Evolutionary conservation across 331 rosid species (phyloP).

Genomic region (Spiraea crenata): DNA sequence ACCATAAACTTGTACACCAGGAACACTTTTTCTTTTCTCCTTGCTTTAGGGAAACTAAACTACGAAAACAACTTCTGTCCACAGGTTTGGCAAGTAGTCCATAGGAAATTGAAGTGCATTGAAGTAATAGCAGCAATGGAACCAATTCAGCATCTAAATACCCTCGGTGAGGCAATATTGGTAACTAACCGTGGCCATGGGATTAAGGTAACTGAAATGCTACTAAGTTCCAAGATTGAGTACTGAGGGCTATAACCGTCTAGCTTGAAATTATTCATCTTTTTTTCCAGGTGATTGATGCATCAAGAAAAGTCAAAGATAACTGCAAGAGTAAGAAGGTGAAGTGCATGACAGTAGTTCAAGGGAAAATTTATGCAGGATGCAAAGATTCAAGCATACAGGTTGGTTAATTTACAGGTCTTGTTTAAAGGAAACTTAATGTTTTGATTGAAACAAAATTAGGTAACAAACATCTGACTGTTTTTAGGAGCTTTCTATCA

Average conservation of each 20-base stretch:
- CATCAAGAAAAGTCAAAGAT: constrained; percentile 45
- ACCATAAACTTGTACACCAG: constrained; percentile 24
- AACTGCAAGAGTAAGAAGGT: constrained; percentile 49
- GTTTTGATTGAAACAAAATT: constrained; percentile 11
- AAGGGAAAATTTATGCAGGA: constrained; percentile 65
- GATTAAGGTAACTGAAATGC: constrained; percentile 48
- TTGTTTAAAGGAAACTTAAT: constrained; percentile 9
- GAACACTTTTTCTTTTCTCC: constrained; percentile 22
- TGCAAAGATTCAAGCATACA: constrained; percentile 79
- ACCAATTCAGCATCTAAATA: constrained; percentile 48
- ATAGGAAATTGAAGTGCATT: constrained; percentile 62
- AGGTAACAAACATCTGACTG: constrained; percentile 11
- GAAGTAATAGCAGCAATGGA: constrained; percentile 65
- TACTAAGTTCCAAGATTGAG: background rate
- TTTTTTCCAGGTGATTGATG: constrained; percentile 49
- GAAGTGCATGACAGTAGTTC: constrained; percentile 54
- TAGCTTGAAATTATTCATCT: background rate
- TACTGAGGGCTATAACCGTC: background rate
- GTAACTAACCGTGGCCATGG: constrained; percentile 48
- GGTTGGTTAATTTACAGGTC: constrained; percentile 34
- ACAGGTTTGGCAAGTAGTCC: constrained; percentile 76
- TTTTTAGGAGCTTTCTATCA: constrained; percentile 54
- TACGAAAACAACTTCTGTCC: constrained; percentile 20
- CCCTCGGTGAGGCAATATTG: constrained; percentile 47
- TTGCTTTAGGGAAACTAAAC: background rate